A percentile compares a stretch with the other conserved stretches of the same genome.
These are phyloP conservation scores for Hondaea fermentalgiana DNA, from an alignment of 108 stramenopile species.

Conservation along the genomic window DNA sequence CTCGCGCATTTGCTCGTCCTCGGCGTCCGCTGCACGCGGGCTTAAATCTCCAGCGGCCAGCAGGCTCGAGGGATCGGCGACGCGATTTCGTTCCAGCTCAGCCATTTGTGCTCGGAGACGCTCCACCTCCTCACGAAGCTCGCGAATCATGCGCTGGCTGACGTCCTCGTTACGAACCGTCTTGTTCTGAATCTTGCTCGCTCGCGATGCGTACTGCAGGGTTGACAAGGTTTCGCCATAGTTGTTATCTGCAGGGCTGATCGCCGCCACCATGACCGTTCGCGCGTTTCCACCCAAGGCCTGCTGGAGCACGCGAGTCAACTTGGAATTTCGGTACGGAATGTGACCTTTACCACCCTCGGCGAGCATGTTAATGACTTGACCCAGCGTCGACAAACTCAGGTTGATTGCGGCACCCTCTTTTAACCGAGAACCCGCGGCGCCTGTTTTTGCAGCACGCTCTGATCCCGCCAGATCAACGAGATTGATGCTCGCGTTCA, in stretches of 20 bases:
- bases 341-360: constrained; percentile 44
- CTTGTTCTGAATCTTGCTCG: constrained; percentile 53
- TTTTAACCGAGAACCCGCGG: constrained; percentile 43
- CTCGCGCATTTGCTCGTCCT: not conserved
- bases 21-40: not conserved
- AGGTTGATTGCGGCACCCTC: constrained; percentile 62
- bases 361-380: constrained; percentile 51
- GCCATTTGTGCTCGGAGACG: constrained; percentile 36
- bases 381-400: constrained; percentile 48
- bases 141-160: constrained; percentile 47
- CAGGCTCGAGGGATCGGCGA: not conserved
- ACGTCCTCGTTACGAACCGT: constrained; percentile 50
- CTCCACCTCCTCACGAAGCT: constrained; percentile 50
- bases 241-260: constrained; percentile 56
- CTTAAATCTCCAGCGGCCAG: constrained; percentile 13
- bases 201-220: constrained; percentile 54
- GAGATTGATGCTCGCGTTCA: constrained; percentile 31
- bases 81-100: not conserved
- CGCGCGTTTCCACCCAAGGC: constrained; percentile 50
- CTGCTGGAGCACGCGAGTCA: constrained; percentile 46
- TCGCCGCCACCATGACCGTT: constrained; percentile 56
- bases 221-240: constrained; percentile 55
- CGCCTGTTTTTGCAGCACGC: constrained; percentile 48
- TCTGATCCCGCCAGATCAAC: constrained; percentile 52
- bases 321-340: constrained; percentile 56